Evolutionary conservation across 495 filamentous ascomycete genomes (phyloP).

Genomic region (Penicillium cosmopolitanum): DNA sequence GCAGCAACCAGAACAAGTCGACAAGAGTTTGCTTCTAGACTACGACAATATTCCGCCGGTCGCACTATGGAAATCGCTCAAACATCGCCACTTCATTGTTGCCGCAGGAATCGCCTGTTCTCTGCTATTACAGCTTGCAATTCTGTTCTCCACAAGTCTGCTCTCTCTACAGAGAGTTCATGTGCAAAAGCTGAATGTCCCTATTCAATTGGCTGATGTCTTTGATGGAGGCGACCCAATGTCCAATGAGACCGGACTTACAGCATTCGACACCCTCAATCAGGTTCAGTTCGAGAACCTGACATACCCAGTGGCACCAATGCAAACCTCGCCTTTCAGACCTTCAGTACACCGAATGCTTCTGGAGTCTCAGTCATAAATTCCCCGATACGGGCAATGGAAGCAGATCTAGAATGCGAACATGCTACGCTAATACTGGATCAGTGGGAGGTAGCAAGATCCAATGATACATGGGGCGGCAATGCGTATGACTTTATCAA

Average conservation of each 20-base stretch:
- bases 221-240: neutral
- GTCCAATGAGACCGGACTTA: neutral
- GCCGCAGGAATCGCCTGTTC: neutral
- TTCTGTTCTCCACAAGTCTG: conserved; percentile 9
- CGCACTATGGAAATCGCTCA: conserved; percentile 2
- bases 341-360: conserved; percentile 9
- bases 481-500: neutral
- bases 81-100: conserved; percentile 8
- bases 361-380: conserved; percentile 9
- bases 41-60: conserved; percentile 2
- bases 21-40: conserved; percentile 3
- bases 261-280: conserved; percentile 9
- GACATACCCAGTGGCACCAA: conserved; percentile 16
- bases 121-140: conserved; percentile 1
- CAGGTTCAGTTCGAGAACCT: conserved; percentile 15
- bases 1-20: conserved; percentile 11
- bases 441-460: neutral
- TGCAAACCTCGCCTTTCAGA: conserved; percentile 10
- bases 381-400: conserved; percentile 19
- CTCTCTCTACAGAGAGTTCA: conserved; percentile 1
- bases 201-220: neutral
- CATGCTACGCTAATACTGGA: neutral
- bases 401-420: conserved; percentile 23
- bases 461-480: neutral
- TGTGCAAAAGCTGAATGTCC: neutral